Evolutionary conservation across 108 stramenopile genomes (phyloP), one percentile per base, ranked within the genome.

Genomic region (Skeletonema potamos): DNA sequence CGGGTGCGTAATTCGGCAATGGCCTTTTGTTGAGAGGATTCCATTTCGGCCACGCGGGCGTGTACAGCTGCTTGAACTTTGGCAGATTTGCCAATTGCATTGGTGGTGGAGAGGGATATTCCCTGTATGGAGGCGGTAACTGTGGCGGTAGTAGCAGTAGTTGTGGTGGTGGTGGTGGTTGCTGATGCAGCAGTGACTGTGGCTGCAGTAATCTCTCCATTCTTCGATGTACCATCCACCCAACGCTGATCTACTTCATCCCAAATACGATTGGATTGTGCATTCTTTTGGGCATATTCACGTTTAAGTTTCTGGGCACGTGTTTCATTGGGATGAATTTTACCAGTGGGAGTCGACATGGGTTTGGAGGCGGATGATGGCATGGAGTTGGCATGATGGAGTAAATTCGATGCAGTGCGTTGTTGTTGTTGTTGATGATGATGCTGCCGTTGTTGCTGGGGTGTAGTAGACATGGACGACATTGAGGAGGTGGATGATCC

Each of bases 211-310:
- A 76, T 46, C 13, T 74, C 75, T 5, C 82, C 76, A 34, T 79
- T 76, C 39, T 82, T 73, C 20, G 64, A 70, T 4, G 75, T 65
- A 17, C 64, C 74, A 27, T 77, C 79, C 12, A 82, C 90, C 91
- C 89, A 91, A 39, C 92, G 88, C 73, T 94, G 82, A 65, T 94
- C 92, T 8, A 96, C 77, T n/a, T 87, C 86, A 69, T 96, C 96
- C 96, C 96, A 96, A 15, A 88, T 92, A 27, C 89, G 84, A 67
- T 92, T 90, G 17, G 64, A 24, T 41, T 73, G 77, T 33, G 83
- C 78, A 43, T 85, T 66, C 55, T 87, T 77, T 64, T 89, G 61
- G 11, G 70, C 75, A 58, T 89, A 86, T 66, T 96, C 87, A 20
- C 90, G 87, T 66, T 96, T 86, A 9, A 96, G 76, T 58, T 79